Conservation (phyloP, 345 rosid species). For the Salix udensis region DNA sequence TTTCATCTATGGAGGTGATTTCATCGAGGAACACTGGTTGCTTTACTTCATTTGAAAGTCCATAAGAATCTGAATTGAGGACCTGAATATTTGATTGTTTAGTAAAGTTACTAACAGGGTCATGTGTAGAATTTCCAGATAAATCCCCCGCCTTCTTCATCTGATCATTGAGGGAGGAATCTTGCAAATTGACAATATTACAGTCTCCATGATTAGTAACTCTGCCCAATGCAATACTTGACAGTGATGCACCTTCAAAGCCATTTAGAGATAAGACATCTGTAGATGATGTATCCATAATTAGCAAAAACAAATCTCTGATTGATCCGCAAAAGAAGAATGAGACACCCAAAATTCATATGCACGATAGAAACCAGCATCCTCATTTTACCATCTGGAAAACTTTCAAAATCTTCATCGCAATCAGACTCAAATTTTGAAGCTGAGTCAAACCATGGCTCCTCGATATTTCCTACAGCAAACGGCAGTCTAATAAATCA, state of each 20-base stretch:
- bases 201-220: slow-evolving; percentile 39
- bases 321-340: background rate
- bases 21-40: slow-evolving; percentile 56
- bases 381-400: slow-evolving; percentile 24
- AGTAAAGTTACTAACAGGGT: slow-evolving; percentile 25
- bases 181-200: slow-evolving; percentile 19
- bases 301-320: background rate
- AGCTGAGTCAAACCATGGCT: slow-evolving; percentile 32
- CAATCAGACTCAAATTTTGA: slow-evolving; percentile 28
- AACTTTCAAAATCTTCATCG: slow-evolving; percentile 31
- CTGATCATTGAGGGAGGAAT: slow-evolving; percentile 28
- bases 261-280: slow-evolving; percentile 23
- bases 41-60: slow-evolving; percentile 22
- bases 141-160: slow-evolving; percentile 40
- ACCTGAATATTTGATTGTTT: slow-evolving; percentile 29
- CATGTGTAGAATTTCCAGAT: slow-evolving; percentile 35
- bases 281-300: slow-evolving; percentile 15
- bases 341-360: background rate
- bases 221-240: slow-evolving; percentile 10
- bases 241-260: slow-evolving; percentile 8
- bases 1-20: slow-evolving; percentile 35
- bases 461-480: slow-evolving; percentile 26
- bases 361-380: background rate
- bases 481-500: slow-evolving; percentile 9
- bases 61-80: slow-evolving; percentile 24